Conservation (phyloP, 1,284 basidiomycete species). For the Microstroma glucosiphilum region DNA sequence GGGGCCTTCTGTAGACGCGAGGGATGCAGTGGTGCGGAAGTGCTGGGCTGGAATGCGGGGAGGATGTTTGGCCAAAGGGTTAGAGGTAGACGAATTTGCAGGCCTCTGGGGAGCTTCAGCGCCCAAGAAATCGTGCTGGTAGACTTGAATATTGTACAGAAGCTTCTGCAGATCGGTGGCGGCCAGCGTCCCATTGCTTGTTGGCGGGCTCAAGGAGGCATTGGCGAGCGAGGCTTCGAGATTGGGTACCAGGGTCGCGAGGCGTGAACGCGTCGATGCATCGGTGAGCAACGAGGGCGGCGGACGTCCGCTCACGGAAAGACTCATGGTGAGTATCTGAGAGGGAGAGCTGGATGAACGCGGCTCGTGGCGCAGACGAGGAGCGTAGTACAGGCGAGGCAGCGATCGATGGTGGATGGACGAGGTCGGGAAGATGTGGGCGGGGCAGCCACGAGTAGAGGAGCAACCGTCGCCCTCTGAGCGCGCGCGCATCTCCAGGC, state of each 20-base stretch:
- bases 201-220: conserved; percentile 5
- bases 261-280: conserved; percentile 11
- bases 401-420: too few species aligned
- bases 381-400: too few species aligned
- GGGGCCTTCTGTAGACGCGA: conserved; percentile 23
- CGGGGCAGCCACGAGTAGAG: too few species aligned
- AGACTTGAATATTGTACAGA: conserved; percentile 29
- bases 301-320: conserved; percentile 26
- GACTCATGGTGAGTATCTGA: conserved; percentile 15
- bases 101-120: conserved; percentile 26
- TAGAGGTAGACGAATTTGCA: conserved; percentile 23
- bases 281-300: conserved; percentile 20
- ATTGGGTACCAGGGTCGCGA: conserved; percentile 19
- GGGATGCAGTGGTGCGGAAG: conserved; percentile 35
- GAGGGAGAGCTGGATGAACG: too few species aligned
- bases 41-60: conserved; percentile 35
- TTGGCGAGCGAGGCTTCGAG: conserved; percentile 13
- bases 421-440: too few species aligned
- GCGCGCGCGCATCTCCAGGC: too few species aligned
- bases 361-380: too few species aligned
- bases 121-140: conserved; percentile 42
- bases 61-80: conserved; percentile 24
- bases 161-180: conserved; percentile 18
- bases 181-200: conserved; percentile 1
- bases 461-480: too few species aligned